These are phyloP conservation scores for Candida xyloterini DNA, from an alignment of 805 yeast genomes.

Conservation along the genomic window DNA sequence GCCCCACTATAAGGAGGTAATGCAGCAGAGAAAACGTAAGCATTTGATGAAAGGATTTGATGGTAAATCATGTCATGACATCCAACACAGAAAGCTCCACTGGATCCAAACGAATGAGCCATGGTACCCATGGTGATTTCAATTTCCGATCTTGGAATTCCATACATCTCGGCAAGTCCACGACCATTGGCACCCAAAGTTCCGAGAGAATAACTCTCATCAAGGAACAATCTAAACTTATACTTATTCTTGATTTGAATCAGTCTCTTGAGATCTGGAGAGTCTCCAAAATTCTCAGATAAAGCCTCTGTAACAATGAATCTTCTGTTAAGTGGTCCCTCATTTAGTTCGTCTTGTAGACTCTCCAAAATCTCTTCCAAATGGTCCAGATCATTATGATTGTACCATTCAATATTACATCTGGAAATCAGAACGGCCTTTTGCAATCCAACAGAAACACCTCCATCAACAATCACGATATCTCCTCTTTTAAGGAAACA, in stretches of 20 bases:
- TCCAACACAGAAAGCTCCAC: conserved; percentile 95
- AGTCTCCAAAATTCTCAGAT: conserved; percentile 77
- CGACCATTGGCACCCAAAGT: conserved; percentile 81
- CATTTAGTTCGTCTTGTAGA: conserved; percentile 54
- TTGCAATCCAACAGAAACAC: conserved; percentile 72
- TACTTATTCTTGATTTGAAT: conserved; percentile 73
- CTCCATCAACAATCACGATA: conserved; percentile 80
- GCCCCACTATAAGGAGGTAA: conserved; percentile 88
- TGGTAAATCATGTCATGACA: conserved; percentile 78
- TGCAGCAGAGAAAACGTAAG: conserved; percentile 92
- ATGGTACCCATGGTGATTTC: conserved; percentile 86
- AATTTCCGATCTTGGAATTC: conserved; percentile 64
- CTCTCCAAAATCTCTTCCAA: conserved; percentile 66
- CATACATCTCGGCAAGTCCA: conserved; percentile 76
- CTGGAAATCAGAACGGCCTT: conserved; percentile 86
- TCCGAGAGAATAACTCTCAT: conserved; percentile 86
- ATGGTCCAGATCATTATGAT: conserved; percentile 86
- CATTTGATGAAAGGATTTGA: conserved; percentile 86
- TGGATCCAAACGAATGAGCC: conserved; percentile 75
- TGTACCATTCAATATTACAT: conserved; percentile 76
- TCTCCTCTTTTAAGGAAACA: conserved; percentile 96
- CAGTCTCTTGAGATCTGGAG: conserved; percentile 64
- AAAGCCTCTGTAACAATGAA: conserved; percentile 91
- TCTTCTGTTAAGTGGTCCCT: conserved; percentile 82
- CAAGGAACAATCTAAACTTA: conserved; percentile 83